phyloP scores from a whole-genome alignment of 2,329 filamentous ascomycete genomes.

The Trichoderma citrinoviride region DNA sequence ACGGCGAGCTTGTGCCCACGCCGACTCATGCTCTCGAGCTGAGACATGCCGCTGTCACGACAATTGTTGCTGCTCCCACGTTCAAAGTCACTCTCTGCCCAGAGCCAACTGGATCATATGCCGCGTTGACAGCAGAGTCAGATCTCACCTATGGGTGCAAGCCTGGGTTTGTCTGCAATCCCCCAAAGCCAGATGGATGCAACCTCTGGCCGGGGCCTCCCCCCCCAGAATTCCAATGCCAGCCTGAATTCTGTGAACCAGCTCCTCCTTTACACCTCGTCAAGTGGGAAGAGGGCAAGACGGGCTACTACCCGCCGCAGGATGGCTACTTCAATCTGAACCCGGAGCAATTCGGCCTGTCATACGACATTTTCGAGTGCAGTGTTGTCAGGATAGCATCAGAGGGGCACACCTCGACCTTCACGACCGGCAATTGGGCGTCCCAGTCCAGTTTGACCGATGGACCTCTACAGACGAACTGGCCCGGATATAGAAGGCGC shows the following conservation, averaged over 20 bases:
- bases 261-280: conserved; percentile 39
- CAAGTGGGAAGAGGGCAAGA: conserved; percentile 46
- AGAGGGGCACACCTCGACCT: conserved; percentile 41
- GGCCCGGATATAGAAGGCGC: conserved; percentile 13
- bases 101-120: conserved; percentile 40
- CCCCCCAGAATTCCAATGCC: conserved; percentile 46
- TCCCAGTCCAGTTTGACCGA: conserved; percentile 49
- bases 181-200: conserved; percentile 49
- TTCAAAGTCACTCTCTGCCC: conserved; percentile 43
- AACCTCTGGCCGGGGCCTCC: conserved; percentile 52
- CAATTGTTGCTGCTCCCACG: conserved; percentile 30
- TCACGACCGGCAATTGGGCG: conserved; percentile 55
- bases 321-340: conserved; percentile 64
- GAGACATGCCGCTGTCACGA: background rate
- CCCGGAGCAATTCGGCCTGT: conserved; percentile 59
- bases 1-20: background rate
- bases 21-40: background rate
- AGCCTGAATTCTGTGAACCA: conserved; percentile 43
- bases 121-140: conserved; percentile 36
- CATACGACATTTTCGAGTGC: conserved; percentile 58
- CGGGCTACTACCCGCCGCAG: conserved; percentile 49
- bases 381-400: conserved; percentile 39
- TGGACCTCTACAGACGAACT: conserved; percentile 27
- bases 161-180: conserved; percentile 53
- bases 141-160: conserved; percentile 53